Percentiles rank a stretch among this genome's conserved stretches.
Evolutionary conservation across 2,329 filamentous ascomycete species (phyloP).

Genomic region (Nannizzia gypsea): DNA sequence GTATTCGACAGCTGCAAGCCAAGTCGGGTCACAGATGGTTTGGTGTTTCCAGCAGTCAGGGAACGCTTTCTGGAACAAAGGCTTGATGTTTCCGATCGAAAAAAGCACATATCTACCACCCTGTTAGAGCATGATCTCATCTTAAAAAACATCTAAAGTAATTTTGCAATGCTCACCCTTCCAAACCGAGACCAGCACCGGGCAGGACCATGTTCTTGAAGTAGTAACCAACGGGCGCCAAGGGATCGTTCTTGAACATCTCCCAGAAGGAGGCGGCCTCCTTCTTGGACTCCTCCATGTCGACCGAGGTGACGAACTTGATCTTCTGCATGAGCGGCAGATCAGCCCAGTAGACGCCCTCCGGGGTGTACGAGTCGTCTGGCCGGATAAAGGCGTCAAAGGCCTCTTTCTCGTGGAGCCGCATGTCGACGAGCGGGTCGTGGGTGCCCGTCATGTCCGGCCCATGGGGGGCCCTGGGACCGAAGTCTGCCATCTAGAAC

Average conservation of each 20-base stretch:
- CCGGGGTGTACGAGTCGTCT: conserved; percentile 71
- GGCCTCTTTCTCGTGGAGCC: conserved; percentile 46
- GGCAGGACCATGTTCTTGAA: conserved; percentile 84
- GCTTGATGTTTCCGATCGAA: conserved; percentile 85
- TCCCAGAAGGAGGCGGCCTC: conserved; percentile 57
- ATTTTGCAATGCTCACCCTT: conserved; percentile 54
- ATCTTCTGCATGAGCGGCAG: conserved; percentile 58
- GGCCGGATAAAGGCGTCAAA: conserved; percentile 76
- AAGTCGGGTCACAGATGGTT: conserved; percentile 60
- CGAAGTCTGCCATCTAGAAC: conserved; percentile 27
- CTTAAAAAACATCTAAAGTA: too few relatives aligned
- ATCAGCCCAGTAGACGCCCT: conserved; percentile 90
- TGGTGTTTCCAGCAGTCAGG: conserved; percentile 61
- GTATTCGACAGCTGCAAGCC: conserved; percentile 76
- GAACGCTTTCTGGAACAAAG: conserved; percentile 67
- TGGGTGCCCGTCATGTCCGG: conserved; percentile 37
- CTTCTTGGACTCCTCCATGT: conserved; percentile 54
- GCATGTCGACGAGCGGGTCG: conserved; percentile 41
- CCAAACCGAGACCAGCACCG: conserved; percentile 79
- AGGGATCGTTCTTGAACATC: conserved; percentile 78
- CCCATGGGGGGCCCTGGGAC: conserved; percentile 36
- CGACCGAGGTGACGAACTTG: conserved; percentile 63
- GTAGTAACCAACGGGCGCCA: conserved; percentile 76
- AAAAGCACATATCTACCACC: conserved; percentile 70
- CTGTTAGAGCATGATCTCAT: background rate